Evolutionary conservation across 306 rosid species (phyloP), one percentile per base, ranked within the genome.

Genomic region (Elaeagnus macrophylla): DNA sequence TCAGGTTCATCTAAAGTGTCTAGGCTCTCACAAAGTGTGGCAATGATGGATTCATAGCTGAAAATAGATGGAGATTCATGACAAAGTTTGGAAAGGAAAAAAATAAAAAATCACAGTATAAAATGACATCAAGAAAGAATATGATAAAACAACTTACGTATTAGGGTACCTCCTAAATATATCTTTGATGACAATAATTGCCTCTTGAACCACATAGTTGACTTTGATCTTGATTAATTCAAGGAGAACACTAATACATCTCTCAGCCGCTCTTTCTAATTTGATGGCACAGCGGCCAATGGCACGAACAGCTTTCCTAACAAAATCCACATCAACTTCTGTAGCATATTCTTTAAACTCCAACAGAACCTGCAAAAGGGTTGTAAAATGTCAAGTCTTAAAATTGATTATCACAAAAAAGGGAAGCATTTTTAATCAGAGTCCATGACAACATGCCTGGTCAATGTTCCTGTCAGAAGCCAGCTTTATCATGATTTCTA

Each of bases 211-310:
- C 69, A 93, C 99, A 67, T 93, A 87, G 60, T 93, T 93, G 52
- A 93, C 99, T 83, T 93, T 93, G 66, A 87, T 93, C 91, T 93
- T 93, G 73, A 93, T 93, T 78, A 93, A 71, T 72, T 93, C 99
- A 53, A 93, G 99, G 83, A 93, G 80, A 67, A 93, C 99, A 62
- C 96, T 93, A 57, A 93, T 87, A 82, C 99, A 93, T 69, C 99
- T 77, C 74, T 93, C 99, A 77, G 99, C 99, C 13, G 99, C 99
- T 77, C 99, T 78, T 74, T 90, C 97, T 71, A 90, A 72, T 74
- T 90, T 90, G 75, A 90, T 90, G 76, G 97, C 97, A 78, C 97
- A 90, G 56, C 97, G 94, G 65, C 97, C 97, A 79, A 90, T 90
- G 62, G 97, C 97, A 61, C 97, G 97, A 54, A 90, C 97, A 56